phyloP scores from a whole-genome alignment of 176 grass and related monocot species.

The Carex parvula region DNA sequence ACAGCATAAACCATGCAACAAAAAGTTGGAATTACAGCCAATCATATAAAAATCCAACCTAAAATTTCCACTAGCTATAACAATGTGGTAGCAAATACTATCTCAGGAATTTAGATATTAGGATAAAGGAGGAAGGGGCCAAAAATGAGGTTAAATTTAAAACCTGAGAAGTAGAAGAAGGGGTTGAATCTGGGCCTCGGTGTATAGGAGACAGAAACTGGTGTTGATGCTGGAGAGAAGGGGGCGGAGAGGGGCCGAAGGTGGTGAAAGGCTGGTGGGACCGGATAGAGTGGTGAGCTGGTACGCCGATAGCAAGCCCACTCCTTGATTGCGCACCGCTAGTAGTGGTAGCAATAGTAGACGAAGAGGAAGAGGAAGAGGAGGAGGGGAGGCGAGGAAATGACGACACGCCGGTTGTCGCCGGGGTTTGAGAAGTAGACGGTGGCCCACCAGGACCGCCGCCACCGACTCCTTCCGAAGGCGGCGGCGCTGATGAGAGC shows the following conservation, averaged over 20 bases:
- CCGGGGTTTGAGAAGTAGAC: background rate
- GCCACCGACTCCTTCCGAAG: background rate
- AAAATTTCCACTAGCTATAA: background rate
- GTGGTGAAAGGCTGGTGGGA: constrained; percentile 8
- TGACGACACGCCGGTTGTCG: background rate
- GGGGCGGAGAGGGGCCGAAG: constrained; percentile 16
- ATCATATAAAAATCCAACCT: background rate
- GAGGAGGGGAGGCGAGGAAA: constrained; percentile 13
- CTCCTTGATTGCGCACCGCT: background rate
- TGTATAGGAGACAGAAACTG: constrained; percentile 19
- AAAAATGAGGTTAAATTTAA: background rate
- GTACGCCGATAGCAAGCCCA: constrained; percentile 11
- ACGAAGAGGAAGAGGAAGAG: constrained; percentile 13
- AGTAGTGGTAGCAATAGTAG: background rate
- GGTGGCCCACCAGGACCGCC: background rate
- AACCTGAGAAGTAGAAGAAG: constrained; percentile 13
- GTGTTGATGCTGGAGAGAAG: constrained; percentile 1
- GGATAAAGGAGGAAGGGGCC: background rate
- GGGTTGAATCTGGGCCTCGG: background rate
- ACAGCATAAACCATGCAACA: background rate
- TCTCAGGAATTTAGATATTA: background rate
- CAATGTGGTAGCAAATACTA: background rate
- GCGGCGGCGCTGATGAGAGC: background rate
- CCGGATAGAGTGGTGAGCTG: background rate
- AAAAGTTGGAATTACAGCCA: background rate